A percentile compares a stretch with the other conserved stretches of the same genome.
phyloP scores from a whole-genome alignment of 108 stramenopile genomes.

The Cylindrotheca closterium region DNA sequence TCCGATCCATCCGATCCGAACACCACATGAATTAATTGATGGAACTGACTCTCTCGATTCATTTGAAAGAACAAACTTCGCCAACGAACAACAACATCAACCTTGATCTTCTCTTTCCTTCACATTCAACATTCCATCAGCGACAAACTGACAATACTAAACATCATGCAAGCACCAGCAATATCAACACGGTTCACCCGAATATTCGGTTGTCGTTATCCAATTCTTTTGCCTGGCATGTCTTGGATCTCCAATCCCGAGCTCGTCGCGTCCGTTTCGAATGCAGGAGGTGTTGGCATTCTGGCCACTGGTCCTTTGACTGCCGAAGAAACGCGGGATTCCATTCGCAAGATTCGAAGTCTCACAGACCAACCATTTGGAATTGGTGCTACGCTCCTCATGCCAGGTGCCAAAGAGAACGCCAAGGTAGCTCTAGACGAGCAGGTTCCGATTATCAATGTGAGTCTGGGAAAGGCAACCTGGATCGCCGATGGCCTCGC shows the following conservation, averaged over 20 bases:
- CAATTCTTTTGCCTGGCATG: conserved; percentile 85
- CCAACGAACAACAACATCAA: too few species aligned
- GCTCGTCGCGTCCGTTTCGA: conserved; percentile 89
- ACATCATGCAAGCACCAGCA: background rate
- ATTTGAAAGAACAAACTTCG: too few species aligned
- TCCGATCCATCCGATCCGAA: too few species aligned
- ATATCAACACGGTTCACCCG: conserved; percentile 65
- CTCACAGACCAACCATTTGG: conserved; percentile 79
- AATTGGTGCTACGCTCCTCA: conserved; percentile 80
- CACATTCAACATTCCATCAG: background rate
- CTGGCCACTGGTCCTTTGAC: conserved; percentile 85
- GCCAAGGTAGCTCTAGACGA: conserved; percentile 83
- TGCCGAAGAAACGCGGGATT: conserved; percentile 59
- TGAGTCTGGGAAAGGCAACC: conserved; percentile 82
- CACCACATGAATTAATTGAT: too few species aligned
- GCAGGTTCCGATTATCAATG: conserved; percentile 83
- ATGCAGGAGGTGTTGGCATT: conserved; percentile 84
- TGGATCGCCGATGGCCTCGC: conserved; percentile 80
- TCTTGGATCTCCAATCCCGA: conserved; percentile 74
- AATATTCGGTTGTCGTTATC: conserved; percentile 74
- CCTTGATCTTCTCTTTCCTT: too few species aligned
- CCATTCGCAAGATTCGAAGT: conserved; percentile 62
- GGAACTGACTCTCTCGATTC: too few species aligned
- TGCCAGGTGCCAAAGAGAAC: conserved; percentile 87
- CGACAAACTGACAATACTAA: background rate